Percentiles rank a stretch among this genome's conserved stretches.
Evolutionary conservation across 768 basidiomycete species (phyloP).

Genomic region (Melanogaster broomeanus): DNA sequence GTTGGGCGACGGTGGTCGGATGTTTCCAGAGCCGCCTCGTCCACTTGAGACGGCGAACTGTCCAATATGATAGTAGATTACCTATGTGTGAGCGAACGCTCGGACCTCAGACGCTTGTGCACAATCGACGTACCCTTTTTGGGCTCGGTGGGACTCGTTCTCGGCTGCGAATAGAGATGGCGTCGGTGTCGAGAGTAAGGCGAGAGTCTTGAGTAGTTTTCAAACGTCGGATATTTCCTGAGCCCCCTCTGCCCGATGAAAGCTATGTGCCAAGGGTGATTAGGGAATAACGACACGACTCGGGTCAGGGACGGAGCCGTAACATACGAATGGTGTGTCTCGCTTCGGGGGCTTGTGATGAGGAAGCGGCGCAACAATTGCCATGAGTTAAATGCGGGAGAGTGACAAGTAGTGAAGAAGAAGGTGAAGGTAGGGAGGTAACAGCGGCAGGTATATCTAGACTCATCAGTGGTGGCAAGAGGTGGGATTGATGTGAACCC

Average conservation of each 20-base stretch:
- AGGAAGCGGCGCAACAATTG: not conserved
- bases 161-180: not conserved
- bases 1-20: constrained; percentile 6
- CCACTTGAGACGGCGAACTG: constrained; percentile 22
- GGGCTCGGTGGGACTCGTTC: not conserved
- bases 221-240: constrained; percentile 17
- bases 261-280: constrained; percentile 8
- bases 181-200: not conserved
- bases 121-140: not conserved
- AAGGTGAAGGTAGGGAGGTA: not conserved
- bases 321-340: constrained; percentile 18
- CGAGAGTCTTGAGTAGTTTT: not conserved
- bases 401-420: not conserved
- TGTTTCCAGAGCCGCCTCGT: constrained; percentile 27
- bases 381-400: not conserved
- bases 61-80: not conserved
- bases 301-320: not conserved
- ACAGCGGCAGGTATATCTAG: too few relatives aligned
- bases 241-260: constrained; percentile 25
- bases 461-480: not conserved
- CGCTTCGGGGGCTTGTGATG: not conserved
- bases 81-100: not conserved
- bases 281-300: not conserved
- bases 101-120: not conserved
- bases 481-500: not conserved